A percentile compares a stretch with the other conserved stretches of the same genome.
Conservation (phyloP, 2,329 filamentous ascomycete genomes). For the Emergomyces orientalis region DNA sequence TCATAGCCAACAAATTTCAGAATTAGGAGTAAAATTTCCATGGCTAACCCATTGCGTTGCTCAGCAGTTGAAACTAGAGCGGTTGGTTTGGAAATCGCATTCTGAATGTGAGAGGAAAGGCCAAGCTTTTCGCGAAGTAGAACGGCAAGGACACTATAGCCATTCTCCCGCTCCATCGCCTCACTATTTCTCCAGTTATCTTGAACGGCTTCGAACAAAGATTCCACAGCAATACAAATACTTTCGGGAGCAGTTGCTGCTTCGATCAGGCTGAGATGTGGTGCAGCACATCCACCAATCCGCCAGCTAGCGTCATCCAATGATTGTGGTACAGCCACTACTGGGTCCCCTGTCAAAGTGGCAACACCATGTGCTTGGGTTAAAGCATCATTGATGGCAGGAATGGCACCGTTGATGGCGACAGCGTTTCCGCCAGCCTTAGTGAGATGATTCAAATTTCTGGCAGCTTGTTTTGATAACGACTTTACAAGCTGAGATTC, state of each 20-base stretch:
- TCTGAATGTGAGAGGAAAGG: conserved; percentile 21
- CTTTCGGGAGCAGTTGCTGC: conserved; percentile 60
- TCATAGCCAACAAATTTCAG: conserved; percentile 86
- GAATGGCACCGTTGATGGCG: conserved; percentile 79
- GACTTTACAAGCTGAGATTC: conserved; percentile 68
- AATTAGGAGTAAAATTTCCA: conserved; percentile 62
- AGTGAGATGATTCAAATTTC: conserved; percentile 58
- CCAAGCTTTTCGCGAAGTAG: conserved; percentile 71
- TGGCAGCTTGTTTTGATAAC: conserved; percentile 62
- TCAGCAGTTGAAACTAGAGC: conserved; percentile 29
- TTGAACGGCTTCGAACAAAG: conserved; percentile 75
- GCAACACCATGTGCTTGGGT: conserved; percentile 70
- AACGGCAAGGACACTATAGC: conserved; percentile 78
- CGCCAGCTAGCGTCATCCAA: conserved; percentile 90
- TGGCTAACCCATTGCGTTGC: conserved; percentile 45
- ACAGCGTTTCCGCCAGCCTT: conserved; percentile 67
- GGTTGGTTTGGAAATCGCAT: conserved; percentile 37
- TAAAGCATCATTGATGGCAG: conserved; percentile 82
- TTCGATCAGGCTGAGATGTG: conserved; percentile 77
- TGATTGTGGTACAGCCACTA: conserved; percentile 70
- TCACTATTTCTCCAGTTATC: conserved; percentile 97
- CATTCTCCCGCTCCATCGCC: conserved; percentile 92
- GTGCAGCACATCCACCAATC: conserved; percentile 78
- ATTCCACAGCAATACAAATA: conserved; percentile 67
- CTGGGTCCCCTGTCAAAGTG: conserved; percentile 70